phyloP scores from a whole-genome alignment of 306 rosid genomes.

The Cucurbita pepo region DNA sequence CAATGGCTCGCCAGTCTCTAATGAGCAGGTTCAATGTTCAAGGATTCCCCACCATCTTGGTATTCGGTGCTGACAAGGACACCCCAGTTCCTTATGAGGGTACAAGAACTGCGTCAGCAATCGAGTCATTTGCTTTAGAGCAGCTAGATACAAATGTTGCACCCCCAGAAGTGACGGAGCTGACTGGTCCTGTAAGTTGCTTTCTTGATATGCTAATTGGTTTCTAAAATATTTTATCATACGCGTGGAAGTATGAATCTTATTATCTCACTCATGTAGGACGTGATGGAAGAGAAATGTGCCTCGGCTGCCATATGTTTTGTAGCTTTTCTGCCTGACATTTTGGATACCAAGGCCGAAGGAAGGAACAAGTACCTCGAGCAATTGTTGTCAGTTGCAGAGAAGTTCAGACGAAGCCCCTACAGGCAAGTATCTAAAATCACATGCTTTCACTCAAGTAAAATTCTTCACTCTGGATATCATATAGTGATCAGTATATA shows the following conservation, averaged over 20 bases:
- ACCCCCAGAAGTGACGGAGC: constrained; percentile 91
- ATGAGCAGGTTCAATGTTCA: constrained; percentile 93
- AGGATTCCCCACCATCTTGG: constrained; percentile 94
- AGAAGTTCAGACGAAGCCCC: constrained; percentile 81
- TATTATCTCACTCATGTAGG: constrained; percentile 25
- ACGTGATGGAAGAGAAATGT: constrained; percentile 80
- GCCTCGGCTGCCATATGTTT: constrained; percentile 93
- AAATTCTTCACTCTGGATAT: neutral
- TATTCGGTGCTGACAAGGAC: constrained; percentile 93
- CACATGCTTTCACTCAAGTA: neutral
- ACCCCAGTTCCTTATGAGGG: constrained; percentile 83
- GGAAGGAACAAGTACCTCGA: constrained; percentile 78
- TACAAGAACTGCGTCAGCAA: constrained; percentile 68
- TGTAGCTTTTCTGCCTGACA: constrained; percentile 90
- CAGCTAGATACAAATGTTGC: constrained; percentile 77
- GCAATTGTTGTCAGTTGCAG: constrained; percentile 73
- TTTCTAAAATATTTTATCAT: neutral
- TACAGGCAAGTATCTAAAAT: constrained; percentile 41
- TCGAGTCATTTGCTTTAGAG: constrained; percentile 77
- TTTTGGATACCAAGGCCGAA: constrained; percentile 93
- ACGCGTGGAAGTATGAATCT: neutral
- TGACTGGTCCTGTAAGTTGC: constrained; percentile 51
- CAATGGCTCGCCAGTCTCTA: constrained; percentile 43
- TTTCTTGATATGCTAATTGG: neutral
- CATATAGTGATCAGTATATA: neutral